phyloP scores from a whole-genome alignment of 108 stramenopile species.

The Fragilaria radians region DNA sequence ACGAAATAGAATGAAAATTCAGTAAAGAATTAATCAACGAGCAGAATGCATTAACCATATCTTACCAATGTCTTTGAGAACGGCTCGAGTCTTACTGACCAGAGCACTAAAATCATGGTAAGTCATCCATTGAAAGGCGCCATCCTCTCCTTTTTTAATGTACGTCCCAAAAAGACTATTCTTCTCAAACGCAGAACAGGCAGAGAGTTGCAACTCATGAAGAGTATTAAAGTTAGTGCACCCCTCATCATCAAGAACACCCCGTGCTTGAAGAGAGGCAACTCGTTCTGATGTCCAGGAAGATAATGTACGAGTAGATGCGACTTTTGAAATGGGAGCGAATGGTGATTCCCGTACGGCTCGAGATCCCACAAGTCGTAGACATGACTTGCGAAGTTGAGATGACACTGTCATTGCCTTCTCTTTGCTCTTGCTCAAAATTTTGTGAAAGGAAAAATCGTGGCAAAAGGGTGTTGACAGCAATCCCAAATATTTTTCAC shows the following conservation, averaged over 20 bases:
- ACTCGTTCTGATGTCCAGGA: too few species aligned
- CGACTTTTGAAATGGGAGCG: too few species aligned
- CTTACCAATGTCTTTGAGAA: constrained; percentile 78
- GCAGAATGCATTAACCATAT: neutral
- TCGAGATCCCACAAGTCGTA: neutral
- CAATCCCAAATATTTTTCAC: too few species aligned
- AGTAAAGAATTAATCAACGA: neutral
- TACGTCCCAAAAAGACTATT: constrained; percentile 75
- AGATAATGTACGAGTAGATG: too few species aligned
- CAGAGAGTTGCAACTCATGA: constrained; percentile 66
- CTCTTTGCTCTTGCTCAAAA: too few species aligned
- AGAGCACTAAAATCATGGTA: constrained; percentile 59
- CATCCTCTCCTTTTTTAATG: constrained; percentile 19
- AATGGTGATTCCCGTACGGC: too few species aligned
- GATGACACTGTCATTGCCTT: too few species aligned
- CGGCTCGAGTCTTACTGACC: constrained; percentile 54
- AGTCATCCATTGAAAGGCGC: constrained; percentile 65
- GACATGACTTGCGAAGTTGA: neutral
- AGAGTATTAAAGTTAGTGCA: constrained; percentile 59
- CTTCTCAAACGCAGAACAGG: constrained; percentile 49
- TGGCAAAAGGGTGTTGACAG: too few species aligned
- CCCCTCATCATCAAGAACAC: constrained; percentile 53
- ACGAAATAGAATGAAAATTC: neutral
- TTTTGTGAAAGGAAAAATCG: too few species aligned
- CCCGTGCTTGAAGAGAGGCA: constrained; percentile 28